Evolutionary conservation across 2,329 filamentous ascomycete genomes (phyloP), one percentile per base, ranked within the genome.

Genomic region (Xylaria polymorpha): DNA sequence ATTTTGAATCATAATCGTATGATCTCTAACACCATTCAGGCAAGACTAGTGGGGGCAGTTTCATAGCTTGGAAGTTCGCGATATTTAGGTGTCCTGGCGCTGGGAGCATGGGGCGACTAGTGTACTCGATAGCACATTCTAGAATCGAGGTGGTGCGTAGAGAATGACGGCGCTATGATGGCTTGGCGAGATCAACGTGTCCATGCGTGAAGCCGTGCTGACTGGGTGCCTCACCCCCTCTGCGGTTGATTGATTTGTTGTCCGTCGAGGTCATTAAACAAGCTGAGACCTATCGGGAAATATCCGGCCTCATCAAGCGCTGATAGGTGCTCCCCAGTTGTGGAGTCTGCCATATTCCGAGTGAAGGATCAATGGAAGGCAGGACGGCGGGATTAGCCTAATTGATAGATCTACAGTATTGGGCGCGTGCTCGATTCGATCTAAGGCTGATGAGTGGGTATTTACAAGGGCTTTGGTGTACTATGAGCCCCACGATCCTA

Each of bases 131-230:
- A 51, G n/a, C 50, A 65, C 29, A 37, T 56, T 56, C 48, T 51
- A 46, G 56, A 25, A 14, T 22, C 12, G 29, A 7, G 14, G 60
- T 41, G 20, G 46, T 55, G 18, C 32, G 37, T 41, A 25, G 9
- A 29, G 20, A 41, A 20, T 20, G 20, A 32, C 43, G 64, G 50
- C 61, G 35, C n/a, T 44, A 57, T 43, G 61, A 66, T 44, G 18
- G 61, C 65, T 70, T 68, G 65, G 65, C 61, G 35, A 55, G 37
- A 67, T 50, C 43, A 25, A 59, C 53, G 46, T 62, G 62, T 60
- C 51, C 48, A 58, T 60, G 62, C 44, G 25, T 25, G 29, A 60
- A 48, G 43, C 58, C 61, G 68, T 61, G 41, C 20, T 41, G 68
- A 51, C 41, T 61, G 39, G 35, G 25, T 51, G 51, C 57, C 60